Base-by-base conservation (phyloP, 495 filamentous ascomycete genomes). In the Trichocladium uniseriatum region DNA sequence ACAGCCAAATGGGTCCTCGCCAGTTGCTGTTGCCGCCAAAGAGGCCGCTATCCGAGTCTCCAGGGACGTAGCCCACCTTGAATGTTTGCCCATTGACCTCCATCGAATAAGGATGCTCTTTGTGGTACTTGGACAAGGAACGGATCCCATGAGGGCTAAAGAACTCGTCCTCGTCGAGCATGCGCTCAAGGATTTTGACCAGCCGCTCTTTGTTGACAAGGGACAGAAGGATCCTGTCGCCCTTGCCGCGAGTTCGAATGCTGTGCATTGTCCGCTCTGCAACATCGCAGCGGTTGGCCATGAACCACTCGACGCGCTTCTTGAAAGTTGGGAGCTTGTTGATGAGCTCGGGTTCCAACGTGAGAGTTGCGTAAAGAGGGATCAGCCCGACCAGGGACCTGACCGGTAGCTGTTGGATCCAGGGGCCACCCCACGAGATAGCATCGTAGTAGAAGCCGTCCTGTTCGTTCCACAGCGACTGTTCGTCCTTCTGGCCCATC, bases 391-490 rank as follows among this genome's bases (percentile, higher is more conserved):
- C 91, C 14, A 97, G 78, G 4, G 91, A 95, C 48, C 87, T 72
- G 36, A 97, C 86, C 2, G 88, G 91, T 51, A 97, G 79, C 59
- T 95, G 89, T 64, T 95, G 86, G 29, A 86, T 83, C 81, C 83
- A 92, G 24, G 88, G 90, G 7, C 87, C 89, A 29, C 92, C 91
- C 75, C 87, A 95, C 7, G 88, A 89, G 49, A 97, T 96, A 21
- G 91, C 90, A 71, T 97, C 91, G 67, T 97, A 97, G 73, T 97
- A 97, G 75, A 97, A 97, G 56, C 84, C 84, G 55, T 97, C 91
- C 48, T 92, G 75, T 13, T 95, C 89, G 54, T 94, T 95, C 91
- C 91, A 97, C 2, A 97, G 71, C 19, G 89, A 94, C 51, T 85
- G 79, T 49, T 88, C 84, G 18, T 77, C 69, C 62, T 87, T 82